A percentile compares a stretch with the other conserved stretches of the same genome.
These are phyloP conservation scores for Tetrastigma voinierianum DNA, from an alignment of 164 flowering plant species.

Conservation along the genomic window DNA sequence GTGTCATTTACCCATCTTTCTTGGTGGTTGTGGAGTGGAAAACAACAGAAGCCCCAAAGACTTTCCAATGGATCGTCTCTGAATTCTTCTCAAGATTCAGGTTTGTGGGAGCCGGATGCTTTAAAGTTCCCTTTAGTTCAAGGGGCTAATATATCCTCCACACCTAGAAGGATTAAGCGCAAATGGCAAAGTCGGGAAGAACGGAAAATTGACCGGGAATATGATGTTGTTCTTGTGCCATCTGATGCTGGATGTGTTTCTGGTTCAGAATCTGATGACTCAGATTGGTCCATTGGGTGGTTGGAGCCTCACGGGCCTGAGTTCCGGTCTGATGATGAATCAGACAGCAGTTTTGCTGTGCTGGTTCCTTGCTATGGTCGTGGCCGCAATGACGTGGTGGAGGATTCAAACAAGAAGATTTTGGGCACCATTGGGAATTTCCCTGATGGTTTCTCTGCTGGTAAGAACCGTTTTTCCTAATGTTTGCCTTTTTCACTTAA, in stretches of 20 bases:
- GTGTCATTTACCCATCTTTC: constrained; percentile 39
- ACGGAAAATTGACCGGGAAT: constrained; percentile 65
- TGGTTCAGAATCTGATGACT: constrained; percentile 84
- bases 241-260: constrained; percentile 81
- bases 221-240: constrained; percentile 80
- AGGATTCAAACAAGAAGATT: constrained; percentile 34
- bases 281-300: constrained; percentile 96
- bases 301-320: constrained; percentile 85
- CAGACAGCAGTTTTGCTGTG: constrained; percentile 76
- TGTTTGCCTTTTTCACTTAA: neutral
- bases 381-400: constrained; percentile 30
- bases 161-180: constrained; percentile 53
- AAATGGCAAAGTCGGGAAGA: constrained; percentile 81
- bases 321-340: constrained; percentile 65
- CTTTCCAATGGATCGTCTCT: constrained; percentile 31
- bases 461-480: constrained; percentile 28
- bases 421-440: constrained; percentile 46
- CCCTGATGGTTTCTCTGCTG: constrained; percentile 47
- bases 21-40: constrained; percentile 56
- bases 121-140: constrained; percentile 41
- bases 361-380: constrained; percentile 82
- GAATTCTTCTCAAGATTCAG: constrained; percentile 29
- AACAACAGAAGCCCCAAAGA: constrained; percentile 31
- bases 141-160: constrained; percentile 24
- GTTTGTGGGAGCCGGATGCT: constrained; percentile 36